These are phyloP conservation scores for Candida smagusa DNA, from an alignment of 1,139 yeast species.

Conservation along the genomic window DNA sequence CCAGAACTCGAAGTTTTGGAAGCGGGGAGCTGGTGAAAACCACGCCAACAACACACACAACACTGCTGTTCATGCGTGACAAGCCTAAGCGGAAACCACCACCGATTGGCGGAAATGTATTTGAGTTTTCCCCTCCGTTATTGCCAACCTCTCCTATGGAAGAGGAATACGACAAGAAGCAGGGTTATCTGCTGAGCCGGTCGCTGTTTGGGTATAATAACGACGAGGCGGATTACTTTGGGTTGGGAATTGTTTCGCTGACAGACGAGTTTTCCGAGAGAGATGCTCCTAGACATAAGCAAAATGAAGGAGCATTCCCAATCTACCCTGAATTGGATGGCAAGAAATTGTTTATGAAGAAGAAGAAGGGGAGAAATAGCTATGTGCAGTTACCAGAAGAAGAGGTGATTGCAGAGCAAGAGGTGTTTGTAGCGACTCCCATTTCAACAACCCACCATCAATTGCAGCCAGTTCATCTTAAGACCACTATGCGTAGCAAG, in stretches of 20 bases:
- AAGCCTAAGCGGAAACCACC: conserved; percentile 22
- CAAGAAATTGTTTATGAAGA: conserved; percentile 11
- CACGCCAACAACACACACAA: background rate
- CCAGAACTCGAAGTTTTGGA: conserved; percentile 11
- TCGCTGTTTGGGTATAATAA: conserved; percentile 11
- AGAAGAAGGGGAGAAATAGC: conserved; percentile 13
- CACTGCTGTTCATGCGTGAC: background rate
- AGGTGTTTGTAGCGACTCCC: conserved; percentile 7
- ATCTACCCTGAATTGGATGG: conserved; percentile 13
- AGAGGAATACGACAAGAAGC: conserved; percentile 2
- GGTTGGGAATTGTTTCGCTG: conserved; percentile 1
- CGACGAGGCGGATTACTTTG: conserved; percentile 9
- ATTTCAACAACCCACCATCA: conserved; percentile 7
- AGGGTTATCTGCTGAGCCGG: conserved; percentile 8
- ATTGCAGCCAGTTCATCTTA: conserved; percentile 40
- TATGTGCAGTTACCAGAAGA: conserved; percentile 11
- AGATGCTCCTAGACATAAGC: background rate
- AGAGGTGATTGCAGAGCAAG: conserved; percentile 10
- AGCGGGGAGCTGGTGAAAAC: conserved; percentile 7
- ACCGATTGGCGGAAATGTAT: conserved; percentile 8
- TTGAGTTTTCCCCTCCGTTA: conserved; percentile 2
- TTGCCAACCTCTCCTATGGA: conserved; percentile 7
- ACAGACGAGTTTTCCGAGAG: conserved; percentile 8
- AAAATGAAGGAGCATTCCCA: conserved; percentile 12
- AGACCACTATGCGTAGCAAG: conserved; percentile 67